Evolutionary conservation across 163 green algal genomes (phyloP).

Genomic region (Chloromonas sp.): DNA sequence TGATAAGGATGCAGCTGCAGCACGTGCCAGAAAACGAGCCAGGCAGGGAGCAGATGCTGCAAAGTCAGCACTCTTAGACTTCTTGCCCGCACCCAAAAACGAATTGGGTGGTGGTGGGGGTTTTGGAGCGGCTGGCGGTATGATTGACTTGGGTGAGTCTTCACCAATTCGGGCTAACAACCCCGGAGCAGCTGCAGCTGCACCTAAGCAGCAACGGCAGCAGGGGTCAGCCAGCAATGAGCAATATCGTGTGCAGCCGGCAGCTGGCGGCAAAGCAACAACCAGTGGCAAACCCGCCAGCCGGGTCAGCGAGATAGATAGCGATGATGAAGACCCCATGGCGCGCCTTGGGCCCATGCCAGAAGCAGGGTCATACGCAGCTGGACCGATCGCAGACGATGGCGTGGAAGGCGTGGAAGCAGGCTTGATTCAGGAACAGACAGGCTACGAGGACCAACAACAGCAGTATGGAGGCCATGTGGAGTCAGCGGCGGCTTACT

Average conservation of each 20-base stretch:
- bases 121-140: background rate
- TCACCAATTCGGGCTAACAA: background rate
- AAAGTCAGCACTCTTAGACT: constrained; percentile 17
- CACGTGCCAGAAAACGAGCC: background rate
- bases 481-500: background rate
- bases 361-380: background rate
- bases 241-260: too few species aligned
- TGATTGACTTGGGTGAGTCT: background rate
- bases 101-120: background rate
- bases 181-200: background rate
- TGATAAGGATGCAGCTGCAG: constrained; percentile 3
- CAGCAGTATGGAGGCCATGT: background rate
- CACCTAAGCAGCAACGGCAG: background rate
- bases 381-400: constrained; percentile 4
- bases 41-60: background rate
- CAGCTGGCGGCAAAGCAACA: too few species aligned
- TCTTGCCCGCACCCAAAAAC: constrained; percentile 29
- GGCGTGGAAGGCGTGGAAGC: background rate
- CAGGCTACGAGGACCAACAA: background rate
- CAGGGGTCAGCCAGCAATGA: background rate
- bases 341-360: constrained; percentile 8
- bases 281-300: too few species aligned
- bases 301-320: background rate
- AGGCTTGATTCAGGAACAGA: background rate
- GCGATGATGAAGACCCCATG: constrained; percentile 8